These are phyloP conservation scores for Fomitopsis betulina DNA, from an alignment of 1,284 basidiomycete species.

Conservation along the genomic window DNA sequence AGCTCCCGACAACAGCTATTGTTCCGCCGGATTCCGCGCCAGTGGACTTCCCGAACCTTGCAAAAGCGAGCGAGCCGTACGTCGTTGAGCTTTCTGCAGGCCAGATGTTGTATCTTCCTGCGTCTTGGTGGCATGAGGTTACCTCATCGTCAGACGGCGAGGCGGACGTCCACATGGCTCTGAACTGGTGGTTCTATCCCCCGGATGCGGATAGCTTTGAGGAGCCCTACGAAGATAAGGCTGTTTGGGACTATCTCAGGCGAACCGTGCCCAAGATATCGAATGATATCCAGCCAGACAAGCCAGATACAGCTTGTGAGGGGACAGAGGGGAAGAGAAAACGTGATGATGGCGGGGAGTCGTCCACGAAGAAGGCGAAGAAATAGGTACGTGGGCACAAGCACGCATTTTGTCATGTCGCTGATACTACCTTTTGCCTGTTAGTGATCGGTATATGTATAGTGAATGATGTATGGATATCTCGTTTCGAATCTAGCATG, in stretches of 20 bases:
- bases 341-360: constrained; percentile 2
- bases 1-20: constrained; percentile 25
- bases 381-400: neutral
- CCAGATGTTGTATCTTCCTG: constrained; percentile 30
- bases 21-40: constrained; percentile 12
- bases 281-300: neutral
- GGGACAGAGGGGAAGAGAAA: constrained; percentile 8
- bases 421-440: too few species aligned
- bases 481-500: too few species aligned
- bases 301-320: neutral
- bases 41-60: constrained; percentile 18
- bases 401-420: too few species aligned
- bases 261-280: constrained; percentile 5
- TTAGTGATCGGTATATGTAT: too few species aligned
- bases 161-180: constrained; percentile 28
- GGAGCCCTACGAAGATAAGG: constrained; percentile 24
- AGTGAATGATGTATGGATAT: too few species aligned
- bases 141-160: constrained; percentile 23
- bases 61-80: constrained; percentile 23
- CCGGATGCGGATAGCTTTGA: constrained; percentile 25
- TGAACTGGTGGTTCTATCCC: constrained; percentile 34
- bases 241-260: constrained; percentile 26
- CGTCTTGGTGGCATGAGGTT: constrained; percentile 33
- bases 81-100: constrained; percentile 28
- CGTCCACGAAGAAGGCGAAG: constrained; percentile 5